Conservation (phyloP, 2,329 filamentous ascomycete genomes). For the Leptographium radiaticola region DNA sequence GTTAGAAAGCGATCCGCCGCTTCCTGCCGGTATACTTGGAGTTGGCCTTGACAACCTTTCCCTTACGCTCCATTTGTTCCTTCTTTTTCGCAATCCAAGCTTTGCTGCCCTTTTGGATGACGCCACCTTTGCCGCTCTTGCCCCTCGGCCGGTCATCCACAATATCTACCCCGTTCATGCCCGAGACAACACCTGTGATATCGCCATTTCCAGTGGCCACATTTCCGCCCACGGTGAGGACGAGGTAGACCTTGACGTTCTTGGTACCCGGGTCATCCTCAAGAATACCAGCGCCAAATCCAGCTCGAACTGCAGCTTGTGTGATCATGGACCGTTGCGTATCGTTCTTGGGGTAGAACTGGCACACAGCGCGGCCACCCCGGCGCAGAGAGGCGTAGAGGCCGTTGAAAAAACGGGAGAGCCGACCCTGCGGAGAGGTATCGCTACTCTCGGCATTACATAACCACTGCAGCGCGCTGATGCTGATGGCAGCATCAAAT, state of each 20-base stretch:
- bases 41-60: constrained; percentile 81
- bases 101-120: constrained; percentile 69
- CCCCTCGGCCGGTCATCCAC: constrained; percentile 50
- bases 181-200: constrained; percentile 80
- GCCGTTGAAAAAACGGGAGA: constrained; percentile 83
- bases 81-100: constrained; percentile 78
- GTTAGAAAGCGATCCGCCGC: constrained; percentile 61
- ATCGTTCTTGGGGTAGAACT: constrained; percentile 97
- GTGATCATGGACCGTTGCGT: constrained; percentile 86
- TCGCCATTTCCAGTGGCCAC: constrained; percentile 43
- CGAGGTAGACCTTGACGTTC: constrained; percentile 91
- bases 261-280: constrained; percentile 96
- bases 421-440: constrained; percentile 62
- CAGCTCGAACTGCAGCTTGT: constrained; percentile 77
- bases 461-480: constrained; percentile 95
- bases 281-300: constrained; percentile 86
- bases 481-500: constrained; percentile 91
- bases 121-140: constrained; percentile 32
- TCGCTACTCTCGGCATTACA: constrained; percentile 90
- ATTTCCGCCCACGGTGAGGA: constrained; percentile 70
- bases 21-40: constrained; percentile 93
- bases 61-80: constrained; percentile 87
- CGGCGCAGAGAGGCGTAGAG: constrained; percentile 73
- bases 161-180: constrained; percentile 80
- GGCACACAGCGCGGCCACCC: constrained; percentile 83